Base-by-base conservation (phyloP, 148 eudicot species). In the Chenopodium berlandieri region DNA sequence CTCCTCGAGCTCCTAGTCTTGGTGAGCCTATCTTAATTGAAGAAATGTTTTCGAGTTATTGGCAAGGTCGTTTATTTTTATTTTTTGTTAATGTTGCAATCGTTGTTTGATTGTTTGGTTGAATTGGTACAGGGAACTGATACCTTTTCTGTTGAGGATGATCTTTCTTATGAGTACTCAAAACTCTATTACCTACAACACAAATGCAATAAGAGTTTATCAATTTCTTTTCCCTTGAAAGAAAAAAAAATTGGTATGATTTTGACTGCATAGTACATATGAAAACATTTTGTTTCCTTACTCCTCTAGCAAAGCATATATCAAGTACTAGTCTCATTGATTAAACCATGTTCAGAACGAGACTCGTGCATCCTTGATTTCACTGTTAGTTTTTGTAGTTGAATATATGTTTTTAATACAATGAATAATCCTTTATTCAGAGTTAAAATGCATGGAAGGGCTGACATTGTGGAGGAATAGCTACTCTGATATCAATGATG, bases 391-490 rank as follows among this genome's bases (percentile, higher is more conserved):
- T 31, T 75, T 25, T 30, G 17, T 19, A 50, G 8, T 12, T 68
- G n/a, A 70, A 32, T 70, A 2, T 23, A 34, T 47, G 31, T 60
- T 37, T 67, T 69, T 32, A 32, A 32, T 40, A 40, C 44, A 32
- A 52, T 11, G 14, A 34, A 7, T 69, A 50, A 25, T 78, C 73
- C 62, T 30, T 13, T 70, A 56, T 84, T 84, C 86, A 91, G 98
- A 86, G 71, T 80, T 86, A 63, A 68, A 81, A 80, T 94, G 98
- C 77, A 65, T 86, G 80, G 87, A 83, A 85, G 88, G 91, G 76
- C 81, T 83, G 75, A 77, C 84, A 69, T 80, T 92, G 79, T 94
- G 98, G 98, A 90, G 95, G 64, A 92, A 92, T 78, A 91, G 93
- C 87, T 87, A 93, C 75, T 80, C 82, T 84, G 92, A 94, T 79